phyloP scores from a whole-genome alignment of 2,329 filamentous ascomycete genomes.

The Thermomyces lanuginosus region DNA sequence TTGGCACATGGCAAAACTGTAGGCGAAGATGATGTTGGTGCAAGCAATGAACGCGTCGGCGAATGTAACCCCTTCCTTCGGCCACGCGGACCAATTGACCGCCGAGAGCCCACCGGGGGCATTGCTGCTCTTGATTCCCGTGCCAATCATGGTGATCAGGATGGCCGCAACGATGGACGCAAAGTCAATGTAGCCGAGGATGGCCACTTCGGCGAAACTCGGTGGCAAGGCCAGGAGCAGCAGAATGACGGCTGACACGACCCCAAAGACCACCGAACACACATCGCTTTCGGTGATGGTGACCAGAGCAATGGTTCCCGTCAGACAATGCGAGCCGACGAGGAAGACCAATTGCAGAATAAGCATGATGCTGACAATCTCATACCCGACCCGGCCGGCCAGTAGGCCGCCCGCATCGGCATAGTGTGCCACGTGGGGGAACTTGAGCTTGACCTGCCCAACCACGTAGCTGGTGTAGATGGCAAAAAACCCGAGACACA shows the following conservation, averaged over 20 bases:
- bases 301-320: conserved; percentile 31
- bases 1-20: conserved; percentile 29
- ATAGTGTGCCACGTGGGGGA: conserved; percentile 26
- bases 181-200: conserved; percentile 24
- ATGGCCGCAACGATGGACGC: conserved; percentile 18
- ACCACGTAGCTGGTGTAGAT: conserved; percentile 29
- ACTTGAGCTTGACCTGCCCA: conserved; percentile 23
- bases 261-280: conserved; percentile 28
- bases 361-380: conserved; percentile 29
- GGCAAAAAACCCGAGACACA: conserved; percentile 25
- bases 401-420: conserved; percentile 29
- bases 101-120: conserved; percentile 11
- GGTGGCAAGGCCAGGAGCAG: conserved; percentile 19
- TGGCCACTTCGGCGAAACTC: conserved; percentile 22
- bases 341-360: conserved; percentile 27
- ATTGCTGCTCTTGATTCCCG: conserved; percentile 14
- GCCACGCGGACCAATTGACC: conserved; percentile 10
- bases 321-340: conserved; percentile 29
- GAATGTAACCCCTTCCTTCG: conserved; percentile 16
- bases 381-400: conserved; percentile 27
- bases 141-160: conserved; percentile 21
- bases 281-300: conserved; percentile 24
- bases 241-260: conserved; percentile 27
- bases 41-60: conserved; percentile 19
- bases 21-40: conserved; percentile 25